Evolutionary conservation across 1,284 basidiomycete genomes (phyloP).

Genomic region (Austroboletus sp.): DNA sequence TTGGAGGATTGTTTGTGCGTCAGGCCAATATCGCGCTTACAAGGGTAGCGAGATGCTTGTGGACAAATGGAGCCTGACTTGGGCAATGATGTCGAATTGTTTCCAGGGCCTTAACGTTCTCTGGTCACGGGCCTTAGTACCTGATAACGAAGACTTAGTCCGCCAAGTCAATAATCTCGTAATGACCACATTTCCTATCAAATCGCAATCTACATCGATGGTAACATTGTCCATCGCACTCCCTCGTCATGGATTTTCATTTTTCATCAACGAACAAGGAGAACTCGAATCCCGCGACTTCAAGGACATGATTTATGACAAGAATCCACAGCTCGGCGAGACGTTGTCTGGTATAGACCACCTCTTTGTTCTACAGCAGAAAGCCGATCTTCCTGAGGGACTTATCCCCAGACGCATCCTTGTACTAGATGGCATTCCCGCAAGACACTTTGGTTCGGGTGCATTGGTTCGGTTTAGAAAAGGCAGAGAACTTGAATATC

Average conservation of each 20-base stretch:
- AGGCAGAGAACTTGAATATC: not conserved
- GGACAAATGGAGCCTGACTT: constrained; percentile 29
- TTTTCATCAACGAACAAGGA: constrained; percentile 20
- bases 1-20: constrained; percentile 5
- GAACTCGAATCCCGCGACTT: constrained; percentile 24
- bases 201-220: not conserved
- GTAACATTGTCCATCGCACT: no score
- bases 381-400: not conserved
- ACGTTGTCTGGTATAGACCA: no score
- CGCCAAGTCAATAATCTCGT: not conserved
- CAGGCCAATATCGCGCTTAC: constrained; percentile 4
- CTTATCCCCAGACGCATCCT: constrained; percentile 28
- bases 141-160: no score
- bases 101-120: constrained; percentile 7
- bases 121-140: not conserved
- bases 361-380: no score
- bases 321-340: constrained; percentile 7
- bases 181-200: not conserved
- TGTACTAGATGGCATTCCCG: constrained; percentile 32
- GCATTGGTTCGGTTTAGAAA: no score
- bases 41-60: constrained; percentile 16
- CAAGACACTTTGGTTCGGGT: no score
- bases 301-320: constrained; percentile 14
- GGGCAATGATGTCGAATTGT: constrained; percentile 23
- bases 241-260: constrained; percentile 11